These are phyloP conservation scores for Cylindrodendrum hubeiense DNA, from an alignment of 2,329 filamentous ascomycete genomes.

Conservation along the genomic window DNA sequence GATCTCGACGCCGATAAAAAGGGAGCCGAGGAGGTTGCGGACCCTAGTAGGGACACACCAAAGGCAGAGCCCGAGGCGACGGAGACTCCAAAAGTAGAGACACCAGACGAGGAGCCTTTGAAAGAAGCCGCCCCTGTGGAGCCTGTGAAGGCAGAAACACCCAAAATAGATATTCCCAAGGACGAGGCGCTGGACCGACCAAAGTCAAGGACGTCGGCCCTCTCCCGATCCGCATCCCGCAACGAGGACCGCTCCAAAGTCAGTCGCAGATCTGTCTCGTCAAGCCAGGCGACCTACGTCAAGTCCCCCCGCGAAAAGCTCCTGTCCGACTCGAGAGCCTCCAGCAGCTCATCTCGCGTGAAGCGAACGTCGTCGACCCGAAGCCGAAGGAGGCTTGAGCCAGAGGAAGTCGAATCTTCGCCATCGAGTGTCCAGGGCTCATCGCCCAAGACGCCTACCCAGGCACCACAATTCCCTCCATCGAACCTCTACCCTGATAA, in stretches of 20 bases:
- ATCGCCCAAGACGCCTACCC: slow-evolving; percentile 72
- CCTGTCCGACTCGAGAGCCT: slow-evolving; percentile 50
- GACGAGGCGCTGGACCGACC: slow-evolving; percentile 51
- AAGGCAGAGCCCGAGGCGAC: slow-evolving; percentile 45
- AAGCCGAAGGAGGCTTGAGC: slow-evolving; percentile 52
- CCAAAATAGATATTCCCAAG: slow-evolving; percentile 28
- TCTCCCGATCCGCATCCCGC: slow-evolving; percentile 59
- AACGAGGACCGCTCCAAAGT: slow-evolving; percentile 65
- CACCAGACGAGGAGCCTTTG: slow-evolving; percentile 13
- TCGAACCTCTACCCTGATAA: slow-evolving; percentile 55
- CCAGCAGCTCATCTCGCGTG: slow-evolving; percentile 51
- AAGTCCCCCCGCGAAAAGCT: slow-evolving; percentile 54
- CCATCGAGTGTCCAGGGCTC: slow-evolving; percentile 65
- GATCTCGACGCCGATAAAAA: slow-evolving; percentile 64
- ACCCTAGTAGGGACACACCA: slow-evolving; percentile 38
- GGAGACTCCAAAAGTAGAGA: slow-evolving; percentile 15
- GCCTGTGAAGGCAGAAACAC: slow-evolving; percentile 21
- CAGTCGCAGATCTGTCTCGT: slow-evolving; percentile 66
- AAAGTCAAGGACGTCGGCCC: slow-evolving; percentile 59
- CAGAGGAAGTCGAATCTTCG: slow-evolving; percentile 58
- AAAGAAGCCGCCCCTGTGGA: slow-evolving; percentile 46
- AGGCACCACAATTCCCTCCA: slow-evolving; percentile 63
- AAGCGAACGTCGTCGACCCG: slow-evolving; percentile 56
- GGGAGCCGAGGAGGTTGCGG: slow-evolving; percentile 38
- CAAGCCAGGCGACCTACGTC: slow-evolving; percentile 70